Percentiles rank a stretch among this genome's conserved stretches.
These are phyloP conservation scores for Solanum sitiens DNA, from an alignment of 257 asterid species.

Conservation along the genomic window DNA sequence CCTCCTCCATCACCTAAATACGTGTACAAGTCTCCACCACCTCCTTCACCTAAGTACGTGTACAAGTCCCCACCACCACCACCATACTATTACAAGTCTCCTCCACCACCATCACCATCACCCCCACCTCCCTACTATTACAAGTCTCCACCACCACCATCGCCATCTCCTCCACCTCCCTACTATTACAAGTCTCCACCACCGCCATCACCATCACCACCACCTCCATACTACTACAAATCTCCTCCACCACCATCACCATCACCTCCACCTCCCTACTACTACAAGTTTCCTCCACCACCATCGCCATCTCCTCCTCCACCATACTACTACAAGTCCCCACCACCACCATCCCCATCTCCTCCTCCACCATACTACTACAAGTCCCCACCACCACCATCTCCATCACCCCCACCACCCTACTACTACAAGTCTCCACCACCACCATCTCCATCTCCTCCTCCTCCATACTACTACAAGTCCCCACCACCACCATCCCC, in stretches of 20 bases:
- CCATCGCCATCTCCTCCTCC: not conserved
- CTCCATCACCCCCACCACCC: not conserved
- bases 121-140: not conserved
- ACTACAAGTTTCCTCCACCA: not conserved
- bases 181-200: constrained; percentile 14
- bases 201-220: not conserved
- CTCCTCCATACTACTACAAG: not conserved
- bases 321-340: not conserved
- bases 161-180: not conserved
- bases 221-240: not conserved
- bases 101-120: not conserved
- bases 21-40: not conserved
- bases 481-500: not conserved
- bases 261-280: rapidly evolving
- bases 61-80: not conserved
- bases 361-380: not conserved
- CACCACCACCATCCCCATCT: constrained; percentile 5
- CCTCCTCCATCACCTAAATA: not conserved
- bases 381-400: constrained; percentile 20
- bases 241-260: not conserved
- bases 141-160: constrained; percentile 10
- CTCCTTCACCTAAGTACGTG: not conserved
- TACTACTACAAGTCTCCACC: not conserved
- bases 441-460: not conserved
- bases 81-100: not conserved